phyloP scores from a whole-genome alignment of 331 rosid genomes.

The Acacia pycnantha region DNA sequence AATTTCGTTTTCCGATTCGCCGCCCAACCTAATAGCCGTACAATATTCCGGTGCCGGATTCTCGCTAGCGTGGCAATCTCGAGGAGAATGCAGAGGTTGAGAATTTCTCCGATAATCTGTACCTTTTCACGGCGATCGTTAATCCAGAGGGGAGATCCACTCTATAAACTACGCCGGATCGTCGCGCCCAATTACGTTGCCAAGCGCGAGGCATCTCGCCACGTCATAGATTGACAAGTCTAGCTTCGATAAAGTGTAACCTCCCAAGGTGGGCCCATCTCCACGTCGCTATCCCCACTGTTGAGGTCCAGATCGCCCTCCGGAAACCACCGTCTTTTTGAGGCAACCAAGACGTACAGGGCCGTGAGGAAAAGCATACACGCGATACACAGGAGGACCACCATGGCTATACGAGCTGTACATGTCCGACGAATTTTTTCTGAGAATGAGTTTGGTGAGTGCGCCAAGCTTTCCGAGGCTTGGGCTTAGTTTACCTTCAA shows the following conservation, averaged over 20 bases:
- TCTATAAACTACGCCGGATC: slow-evolving; percentile 77
- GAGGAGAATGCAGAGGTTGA: slow-evolving; percentile 84
- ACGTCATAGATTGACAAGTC: slow-evolving; percentile 77
- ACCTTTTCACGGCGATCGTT: slow-evolving; percentile 69
- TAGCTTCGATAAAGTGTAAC: slow-evolving; percentile 87
- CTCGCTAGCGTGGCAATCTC: slow-evolving; percentile 76
- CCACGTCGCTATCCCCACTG: slow-evolving; percentile 49
- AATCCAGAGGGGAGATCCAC: slow-evolving; percentile 51
- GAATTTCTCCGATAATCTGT: slow-evolving; percentile 52
- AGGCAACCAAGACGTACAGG: slow-evolving; percentile 55
- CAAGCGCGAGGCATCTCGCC: slow-evolving; percentile 51
- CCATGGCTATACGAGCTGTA: slow-evolving; percentile 84
- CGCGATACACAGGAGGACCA: slow-evolving; percentile 67
- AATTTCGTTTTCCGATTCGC: slow-evolving; percentile 63
- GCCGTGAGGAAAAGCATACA: slow-evolving; percentile 71
- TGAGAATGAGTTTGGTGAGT: slow-evolving; percentile 70
- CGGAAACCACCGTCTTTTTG: slow-evolving; percentile 36
- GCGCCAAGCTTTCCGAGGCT: slow-evolving; percentile 57
- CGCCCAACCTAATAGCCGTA: slow-evolving; percentile 82
- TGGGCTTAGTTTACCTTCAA: slow-evolving; percentile 62
- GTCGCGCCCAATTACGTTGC: slow-evolving; percentile 68
- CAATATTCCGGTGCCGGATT: slow-evolving; percentile 85
- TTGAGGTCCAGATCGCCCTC: slow-evolving; percentile 35
- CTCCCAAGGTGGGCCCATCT: slow-evolving; percentile 87
- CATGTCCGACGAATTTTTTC: slow-evolving; percentile 49